phyloP scores from a whole-genome alignment of 23 red algal genomes.

The Gracilaria caudata region DNA sequence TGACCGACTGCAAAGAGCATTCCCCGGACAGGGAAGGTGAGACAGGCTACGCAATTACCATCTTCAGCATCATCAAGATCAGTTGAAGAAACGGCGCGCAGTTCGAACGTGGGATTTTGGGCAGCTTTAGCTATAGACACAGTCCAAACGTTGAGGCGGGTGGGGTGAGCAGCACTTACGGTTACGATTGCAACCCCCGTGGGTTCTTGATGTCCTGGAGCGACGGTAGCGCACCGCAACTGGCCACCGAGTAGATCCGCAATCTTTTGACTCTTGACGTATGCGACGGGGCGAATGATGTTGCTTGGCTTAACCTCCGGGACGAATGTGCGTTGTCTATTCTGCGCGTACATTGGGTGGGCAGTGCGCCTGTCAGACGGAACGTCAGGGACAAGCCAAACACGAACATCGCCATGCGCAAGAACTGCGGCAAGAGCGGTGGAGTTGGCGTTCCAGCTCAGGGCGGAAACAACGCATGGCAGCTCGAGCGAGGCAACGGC shows the following conservation, averaged over 20 bases:
- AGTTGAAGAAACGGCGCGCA: conserved; percentile 6
- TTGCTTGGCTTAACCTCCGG: background rate
- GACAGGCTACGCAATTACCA: conserved; percentile 43
- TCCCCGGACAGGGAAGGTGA: conserved; percentile 47
- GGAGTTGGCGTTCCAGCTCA: conserved; percentile 62
- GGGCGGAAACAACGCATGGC: conserved; percentile 23
- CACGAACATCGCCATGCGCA: conserved; percentile 57
- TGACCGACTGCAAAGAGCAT: conserved; percentile 65
- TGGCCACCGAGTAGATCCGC: conserved; percentile 46
- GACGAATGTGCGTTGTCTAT: conserved; percentile 15
- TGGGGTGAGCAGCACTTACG: conserved; percentile 41
- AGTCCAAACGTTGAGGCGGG: conserved; percentile 62
- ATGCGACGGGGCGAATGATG: conserved; percentile 10
- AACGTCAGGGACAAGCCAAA: conserved; percentile 49
- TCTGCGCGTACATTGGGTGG: background rate
- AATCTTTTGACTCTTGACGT: conserved; percentile 37
- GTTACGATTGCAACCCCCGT: conserved; percentile 61
- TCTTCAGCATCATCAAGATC: conserved; percentile 46
- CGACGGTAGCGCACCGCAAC: conserved; percentile 57
- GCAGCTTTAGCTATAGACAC: conserved; percentile 26
- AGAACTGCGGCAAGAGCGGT: conserved; percentile 47
- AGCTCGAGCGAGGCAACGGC: conserved; percentile 31
- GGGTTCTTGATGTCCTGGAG: conserved; percentile 49
- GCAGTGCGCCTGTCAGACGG: background rate
- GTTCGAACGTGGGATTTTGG: conserved; percentile 32